Conservation (phyloP, 805 yeast species). For the Nakazawaea ishiwadae region DNA sequence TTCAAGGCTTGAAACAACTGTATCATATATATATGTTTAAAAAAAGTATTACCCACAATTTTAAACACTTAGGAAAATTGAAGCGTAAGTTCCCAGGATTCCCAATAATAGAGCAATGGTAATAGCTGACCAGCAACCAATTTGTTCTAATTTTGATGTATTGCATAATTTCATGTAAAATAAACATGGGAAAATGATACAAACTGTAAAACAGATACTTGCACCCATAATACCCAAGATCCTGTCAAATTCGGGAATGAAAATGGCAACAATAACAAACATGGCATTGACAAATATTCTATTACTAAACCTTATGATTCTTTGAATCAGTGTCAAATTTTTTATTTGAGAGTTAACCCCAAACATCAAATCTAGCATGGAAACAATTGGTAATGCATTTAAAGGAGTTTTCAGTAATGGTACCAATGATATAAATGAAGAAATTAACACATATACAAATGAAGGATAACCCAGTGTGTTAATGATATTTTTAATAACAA, state of each 20-base stretch:
- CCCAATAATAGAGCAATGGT: slow-evolving; percentile 45
- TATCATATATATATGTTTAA: no score
- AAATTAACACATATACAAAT: slow-evolving; percentile 50
- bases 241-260: slow-evolving; percentile 80
- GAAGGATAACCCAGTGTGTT: slow-evolving; percentile 63
- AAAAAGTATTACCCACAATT: no score
- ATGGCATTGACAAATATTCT: slow-evolving; percentile 52
- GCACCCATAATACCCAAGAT: slow-evolving; percentile 83
- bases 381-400: slow-evolving; percentile 79
- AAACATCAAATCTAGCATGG: slow-evolving; percentile 56
- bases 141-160: slow-evolving; percentile 38
- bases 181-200: slow-evolving; percentile 73
- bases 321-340: slow-evolving; percentile 6
- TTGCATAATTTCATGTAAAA: slow-evolving; percentile 67
- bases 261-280: slow-evolving; percentile 62
- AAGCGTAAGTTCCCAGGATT: slow-evolving; percentile 58
- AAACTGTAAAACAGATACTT: slow-evolving; percentile 73
- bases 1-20: no score
- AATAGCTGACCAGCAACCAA: slow-evolving; percentile 42
- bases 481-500: slow-evolving; percentile 73
- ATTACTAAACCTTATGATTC: slow-evolving; percentile 20
- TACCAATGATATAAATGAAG: slow-evolving; percentile 67
- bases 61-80: slow-evolving; percentile 19
- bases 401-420: slow-evolving; percentile 87
- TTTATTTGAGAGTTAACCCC: slow-evolving; percentile 18